These are phyloP conservation scores for Erythrophleum fordii DNA, from an alignment of 306 rosid species.

Conservation along the genomic window DNA sequence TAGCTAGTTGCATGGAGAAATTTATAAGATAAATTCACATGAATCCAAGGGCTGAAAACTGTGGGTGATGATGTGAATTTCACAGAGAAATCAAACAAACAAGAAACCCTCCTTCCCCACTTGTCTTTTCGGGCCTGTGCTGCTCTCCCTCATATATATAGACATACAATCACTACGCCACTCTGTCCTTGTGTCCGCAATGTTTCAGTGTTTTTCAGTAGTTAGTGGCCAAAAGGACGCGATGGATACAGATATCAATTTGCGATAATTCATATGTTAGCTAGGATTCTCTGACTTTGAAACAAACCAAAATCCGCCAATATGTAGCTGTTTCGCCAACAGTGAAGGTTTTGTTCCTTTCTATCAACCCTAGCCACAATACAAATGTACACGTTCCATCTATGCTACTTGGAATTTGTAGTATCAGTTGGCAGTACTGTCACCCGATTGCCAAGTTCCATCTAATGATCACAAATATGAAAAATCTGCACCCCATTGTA, in stretches of 20 bases:
- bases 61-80: background rate
- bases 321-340: constrained; percentile 3
- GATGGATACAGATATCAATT: constrained; percentile 1
- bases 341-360: constrained; percentile 29
- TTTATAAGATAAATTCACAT: background rate
- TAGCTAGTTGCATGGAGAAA: background rate
- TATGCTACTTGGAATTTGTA: constrained; percentile 16
- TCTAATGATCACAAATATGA: background rate
- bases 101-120: background rate
- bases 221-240: constrained; percentile 8
- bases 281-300: constrained; percentile 33
- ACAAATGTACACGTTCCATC: constrained; percentile 3
- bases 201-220: background rate
- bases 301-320: constrained; percentile 32
- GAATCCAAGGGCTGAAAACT: background rate
- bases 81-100: background rate
- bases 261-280: constrained; percentile 18
- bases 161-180: background rate
- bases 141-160: background rate
- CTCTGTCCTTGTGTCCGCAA: background rate
- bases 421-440: background rate
- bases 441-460: background rate
- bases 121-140: background rate
- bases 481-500: background rate
- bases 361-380: background rate